Base-by-base conservation (phyloP, 305 asterid genomes). In the Salvia sclarea region DNA sequence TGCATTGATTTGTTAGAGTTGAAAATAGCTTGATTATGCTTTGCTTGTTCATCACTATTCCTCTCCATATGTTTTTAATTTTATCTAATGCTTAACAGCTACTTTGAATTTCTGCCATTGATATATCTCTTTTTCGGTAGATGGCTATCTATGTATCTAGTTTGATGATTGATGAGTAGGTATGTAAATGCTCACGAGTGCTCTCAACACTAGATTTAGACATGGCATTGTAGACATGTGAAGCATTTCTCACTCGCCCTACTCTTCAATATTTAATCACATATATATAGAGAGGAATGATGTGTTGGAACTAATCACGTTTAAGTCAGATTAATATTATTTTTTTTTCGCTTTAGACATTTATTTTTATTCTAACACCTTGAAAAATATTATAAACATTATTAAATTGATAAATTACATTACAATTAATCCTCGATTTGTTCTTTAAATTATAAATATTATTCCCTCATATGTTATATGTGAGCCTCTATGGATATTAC, bases 161-260 rank as follows among this genome's bases (percentile, higher is more conserved):
- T 56, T 56, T 30, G 40, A 56, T 56, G 43, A 33, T 56, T 56
- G 62, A 13, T 45, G 11, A 5, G 14, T 31, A 6, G 59, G 4
- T 28, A 4, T 31, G 31, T 47, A 10, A n/a, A 14, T 49, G 16
- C 44, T 38, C 14, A 38, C 28, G 65, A 10, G 16, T 14, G 21
- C 61, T 31, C 33, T 33, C 70, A 64, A 50, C 20, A 18, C 16
- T 45, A 48, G 48, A 50, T 35, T 17, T n/a, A 18, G 72, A 73
- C 61, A 47, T 58, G 22, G 7, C 68, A 66, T 24, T 48, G 50
- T 38, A 41, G 31, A 38, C 69, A 74, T 59, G 70, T 66, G 69
- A 73, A 52, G 21, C 61, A 58, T n/a, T 59, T 59, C 54, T 6
- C 28, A 57, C 9, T 14, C n/a, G 9, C 56, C 54, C 18, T 11